Evolutionary conservation across 2,329 filamentous ascomycete species (phyloP).

Genomic region (Penicillium sp.): DNA sequence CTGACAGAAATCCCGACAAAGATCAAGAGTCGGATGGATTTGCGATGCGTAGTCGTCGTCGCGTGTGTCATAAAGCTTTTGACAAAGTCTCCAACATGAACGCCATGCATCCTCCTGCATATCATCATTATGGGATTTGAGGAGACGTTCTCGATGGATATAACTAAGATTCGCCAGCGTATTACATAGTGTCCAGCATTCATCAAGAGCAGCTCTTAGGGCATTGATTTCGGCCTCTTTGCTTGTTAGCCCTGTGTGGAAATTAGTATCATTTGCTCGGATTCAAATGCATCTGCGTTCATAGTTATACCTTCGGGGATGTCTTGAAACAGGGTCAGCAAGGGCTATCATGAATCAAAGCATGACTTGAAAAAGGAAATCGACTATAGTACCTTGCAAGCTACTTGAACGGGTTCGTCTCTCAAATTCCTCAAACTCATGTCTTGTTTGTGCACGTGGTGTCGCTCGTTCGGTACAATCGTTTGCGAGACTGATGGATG

Average conservation of each 20-base stretch:
- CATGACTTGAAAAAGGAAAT: constrained; percentile 25
- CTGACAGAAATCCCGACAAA: constrained; percentile 90
- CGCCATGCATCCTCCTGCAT: constrained; percentile 88
- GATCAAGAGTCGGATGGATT: constrained; percentile 72
- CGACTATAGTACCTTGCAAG: constrained; percentile 64
- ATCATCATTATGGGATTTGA: constrained; percentile 71
- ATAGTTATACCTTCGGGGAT: constrained; percentile 33
- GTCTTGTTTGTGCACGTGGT: constrained; percentile 76
- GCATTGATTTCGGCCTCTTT: constrained; percentile 60
- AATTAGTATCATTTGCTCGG: constrained; percentile 21
- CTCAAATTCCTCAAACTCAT: constrained; percentile 63
- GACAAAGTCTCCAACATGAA: constrained; percentile 89
- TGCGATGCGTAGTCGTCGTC: constrained; percentile 68
- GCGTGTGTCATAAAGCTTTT: constrained; percentile 78
- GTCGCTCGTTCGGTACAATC: constrained; percentile 71
- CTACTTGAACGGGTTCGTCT: constrained; percentile 63
- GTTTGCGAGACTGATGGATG: constrained; percentile 64
- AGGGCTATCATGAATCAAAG: constrained; percentile 8
- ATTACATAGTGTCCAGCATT: constrained; percentile 94
- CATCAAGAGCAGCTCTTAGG: constrained; percentile 72
- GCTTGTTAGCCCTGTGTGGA: constrained; percentile 43
- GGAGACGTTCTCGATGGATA: constrained; percentile 75
- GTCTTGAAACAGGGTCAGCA: constrained; percentile 23
- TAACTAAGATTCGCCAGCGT: constrained; percentile 82
- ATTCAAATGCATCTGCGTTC: constrained; percentile 15